Conservation (phyloP, 1,284 basidiomycete genomes). For the Athelia psychrophila region DNA sequence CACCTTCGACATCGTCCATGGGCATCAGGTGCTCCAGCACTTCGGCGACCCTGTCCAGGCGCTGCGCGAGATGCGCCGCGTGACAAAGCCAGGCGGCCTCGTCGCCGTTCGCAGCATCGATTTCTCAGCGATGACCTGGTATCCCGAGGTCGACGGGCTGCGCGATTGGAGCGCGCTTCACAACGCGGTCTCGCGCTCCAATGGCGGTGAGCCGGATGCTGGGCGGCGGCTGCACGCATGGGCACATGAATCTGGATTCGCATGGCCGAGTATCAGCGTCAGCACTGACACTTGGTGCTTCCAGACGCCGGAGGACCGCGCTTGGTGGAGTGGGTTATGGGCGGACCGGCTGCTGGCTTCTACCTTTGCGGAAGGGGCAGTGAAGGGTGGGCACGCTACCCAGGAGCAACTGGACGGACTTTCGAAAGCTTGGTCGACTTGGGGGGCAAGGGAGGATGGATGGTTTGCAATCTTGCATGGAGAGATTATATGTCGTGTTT, state of each 20-base stretch:
- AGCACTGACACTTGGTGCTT: constrained; percentile 31
- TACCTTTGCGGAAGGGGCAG: constrained; percentile 24
- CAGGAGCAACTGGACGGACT: constrained; percentile 21
- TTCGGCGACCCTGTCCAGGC: constrained; percentile 35
- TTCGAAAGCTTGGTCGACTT: constrained; percentile 24
- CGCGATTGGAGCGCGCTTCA: constrained; percentile 14
- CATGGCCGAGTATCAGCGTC: constrained; percentile 19
- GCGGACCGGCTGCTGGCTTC: constrained; percentile 32
- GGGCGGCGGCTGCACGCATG: constrained; percentile 21
- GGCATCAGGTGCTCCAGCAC: constrained; percentile 45
- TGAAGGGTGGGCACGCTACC: constrained; percentile 24
- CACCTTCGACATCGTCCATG: constrained; percentile 41
- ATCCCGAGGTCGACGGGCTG: constrained; percentile 23
- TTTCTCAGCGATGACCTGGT: constrained; percentile 25
- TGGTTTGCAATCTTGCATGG: constrained; percentile 33
- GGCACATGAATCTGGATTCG: constrained; percentile 23
- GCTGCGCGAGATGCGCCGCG: constrained; percentile 41
- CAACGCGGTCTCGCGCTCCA: constrained; percentile 13
- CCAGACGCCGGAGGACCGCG: constrained; percentile 28
- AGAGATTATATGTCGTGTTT: constrained; percentile 26
- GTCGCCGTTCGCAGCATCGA: constrained; percentile 37
- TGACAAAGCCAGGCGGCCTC: constrained; percentile 38
- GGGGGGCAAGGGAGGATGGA: constrained; percentile 29
- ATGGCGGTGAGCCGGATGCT: constrained; percentile 20
- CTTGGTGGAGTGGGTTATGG: constrained; percentile 31